Conservation (phyloP, 2,329 filamentous ascomycete genomes). For the Elsinoe necatrix region DNA sequence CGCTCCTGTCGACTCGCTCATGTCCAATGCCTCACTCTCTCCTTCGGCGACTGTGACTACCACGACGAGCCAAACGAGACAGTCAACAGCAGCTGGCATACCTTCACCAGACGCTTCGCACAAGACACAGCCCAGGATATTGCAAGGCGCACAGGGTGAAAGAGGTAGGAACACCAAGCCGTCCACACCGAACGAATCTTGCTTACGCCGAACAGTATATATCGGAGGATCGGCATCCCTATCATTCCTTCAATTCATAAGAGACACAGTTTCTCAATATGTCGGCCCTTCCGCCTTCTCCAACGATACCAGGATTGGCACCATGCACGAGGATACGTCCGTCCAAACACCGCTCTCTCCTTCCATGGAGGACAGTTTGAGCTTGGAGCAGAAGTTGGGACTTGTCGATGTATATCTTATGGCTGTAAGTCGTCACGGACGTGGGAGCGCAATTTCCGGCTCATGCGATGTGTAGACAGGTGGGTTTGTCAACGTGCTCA, state of each 20-base stretch:
- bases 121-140: constrained; percentile 31
- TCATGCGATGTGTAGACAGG: constrained; percentile 30
- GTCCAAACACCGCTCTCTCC: constrained; percentile 2
- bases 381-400: constrained; percentile 28
- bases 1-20: neutral
- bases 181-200: too few species aligned
- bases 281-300: constrained; percentile 49
- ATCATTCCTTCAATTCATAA: constrained; percentile 49
- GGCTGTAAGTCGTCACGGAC: constrained; percentile 26
- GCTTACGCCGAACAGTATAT: constrained; percentile 32
- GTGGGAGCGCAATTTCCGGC: constrained; percentile 17
- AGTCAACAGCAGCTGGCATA: neutral
- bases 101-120: constrained; percentile 8
- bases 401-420: constrained; percentile 29
- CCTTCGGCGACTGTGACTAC: neutral
- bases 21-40: constrained; percentile 3
- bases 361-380: constrained; percentile 21
- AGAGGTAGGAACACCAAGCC: constrained; percentile 33
- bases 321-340: constrained; percentile 41
- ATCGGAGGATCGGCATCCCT: constrained; percentile 46
- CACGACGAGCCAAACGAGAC: neutral
- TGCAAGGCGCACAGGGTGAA: constrained; percentile 46
- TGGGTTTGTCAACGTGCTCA: constrained; percentile 35
- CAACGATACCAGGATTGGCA: constrained; percentile 42
- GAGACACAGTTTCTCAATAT: constrained; percentile 40